These are phyloP conservation scores for Oryza meridionalis DNA, from an alignment of 176 grass and related monocot species.

Conservation along the genomic window DNA sequence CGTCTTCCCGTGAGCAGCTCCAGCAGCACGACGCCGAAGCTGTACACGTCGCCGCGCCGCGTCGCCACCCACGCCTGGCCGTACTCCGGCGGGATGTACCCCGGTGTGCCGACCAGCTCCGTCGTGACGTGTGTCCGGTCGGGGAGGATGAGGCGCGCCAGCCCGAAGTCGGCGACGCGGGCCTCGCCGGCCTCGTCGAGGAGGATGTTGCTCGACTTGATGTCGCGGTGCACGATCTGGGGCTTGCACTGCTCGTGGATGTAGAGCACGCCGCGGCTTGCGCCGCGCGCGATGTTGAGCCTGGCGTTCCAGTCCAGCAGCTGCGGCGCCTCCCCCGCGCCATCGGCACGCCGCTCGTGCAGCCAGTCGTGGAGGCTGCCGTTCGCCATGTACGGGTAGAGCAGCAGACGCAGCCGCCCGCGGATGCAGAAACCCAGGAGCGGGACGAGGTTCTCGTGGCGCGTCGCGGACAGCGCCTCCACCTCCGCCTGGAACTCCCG, in stretches of 20 bases:
- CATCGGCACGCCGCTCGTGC: conserved; percentile 21
- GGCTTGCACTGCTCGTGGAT: conserved; percentile 60
- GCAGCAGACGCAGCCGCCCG: conserved; percentile 44
- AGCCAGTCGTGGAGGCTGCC: conserved; percentile 65
- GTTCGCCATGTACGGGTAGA: conserved; percentile 70
- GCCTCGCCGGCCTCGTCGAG: conserved; percentile 55
- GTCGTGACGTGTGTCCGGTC: conserved; percentile 56
- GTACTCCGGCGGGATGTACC: conserved; percentile 71
- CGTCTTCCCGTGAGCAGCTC: conserved; percentile 71
- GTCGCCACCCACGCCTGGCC: conserved; percentile 60
- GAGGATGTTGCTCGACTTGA: conserved; percentile 90
- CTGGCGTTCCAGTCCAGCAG: conserved; percentile 49
- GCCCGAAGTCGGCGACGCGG: conserved; percentile 60
- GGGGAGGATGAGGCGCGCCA: conserved; percentile 47
- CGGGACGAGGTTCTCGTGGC: conserved; percentile 59
- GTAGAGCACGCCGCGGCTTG: conserved; percentile 55
- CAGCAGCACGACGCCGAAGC: conserved; percentile 76
- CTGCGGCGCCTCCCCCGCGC: neutral
- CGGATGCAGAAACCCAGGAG: conserved; percentile 60
- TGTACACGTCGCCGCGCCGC: conserved; percentile 75
- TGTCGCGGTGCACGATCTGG: conserved; percentile 81
- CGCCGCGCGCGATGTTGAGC: conserved; percentile 42
- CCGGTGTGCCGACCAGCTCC: conserved; percentile 56
- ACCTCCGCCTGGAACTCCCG: conserved; percentile 63
- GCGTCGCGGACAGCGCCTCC: conserved; percentile 48